Conservation (phyloP, 192 early-diverging fungal species). For the Linnemannia schmuckeri region DNA sequence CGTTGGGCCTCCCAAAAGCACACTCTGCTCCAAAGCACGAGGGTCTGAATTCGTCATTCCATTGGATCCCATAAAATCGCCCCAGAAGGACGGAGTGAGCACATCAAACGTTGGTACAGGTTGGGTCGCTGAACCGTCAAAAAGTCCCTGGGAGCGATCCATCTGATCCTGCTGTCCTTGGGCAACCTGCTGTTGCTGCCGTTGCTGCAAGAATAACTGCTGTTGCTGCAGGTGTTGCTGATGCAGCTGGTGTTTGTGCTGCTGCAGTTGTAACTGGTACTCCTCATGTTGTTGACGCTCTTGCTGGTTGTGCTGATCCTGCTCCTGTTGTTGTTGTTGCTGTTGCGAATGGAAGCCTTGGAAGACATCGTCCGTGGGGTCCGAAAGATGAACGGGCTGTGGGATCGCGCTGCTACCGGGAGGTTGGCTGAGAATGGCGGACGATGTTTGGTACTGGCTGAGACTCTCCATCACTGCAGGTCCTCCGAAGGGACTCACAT, state of each 20-base stretch:
- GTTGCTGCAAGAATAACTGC: neutral
- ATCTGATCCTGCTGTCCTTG: slow-evolving; percentile 3
- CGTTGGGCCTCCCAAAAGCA: neutral
- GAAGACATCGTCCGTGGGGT: neutral
- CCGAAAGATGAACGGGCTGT: neutral
- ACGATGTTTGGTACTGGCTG: slow-evolving; percentile 37
- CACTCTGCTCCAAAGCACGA: neutral
- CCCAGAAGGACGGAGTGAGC: slow-evolving; percentile 28
- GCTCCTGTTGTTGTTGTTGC: neutral
- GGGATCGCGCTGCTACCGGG: slow-evolving; percentile 20
- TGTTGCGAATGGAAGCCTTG: slow-evolving; percentile 7
- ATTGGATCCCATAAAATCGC: slow-evolving; percentile 5
- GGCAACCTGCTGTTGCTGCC: neutral
- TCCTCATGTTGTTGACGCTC: slow-evolving; percentile 18
- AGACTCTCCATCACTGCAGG: slow-evolving; percentile 45
- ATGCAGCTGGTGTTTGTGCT: slow-evolving; percentile 3
- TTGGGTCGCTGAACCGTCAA: neutral
- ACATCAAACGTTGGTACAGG: neutral
- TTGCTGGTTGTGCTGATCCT: slow-evolving; percentile 3
- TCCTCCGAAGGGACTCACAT: slow-evolving; percentile 45
- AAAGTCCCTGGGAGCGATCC: neutral
- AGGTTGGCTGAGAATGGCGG: slow-evolving; percentile 41
- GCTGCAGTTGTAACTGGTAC: slow-evolving; percentile 2
- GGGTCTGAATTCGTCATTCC: neutral
- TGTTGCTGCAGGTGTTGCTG: slow-evolving; percentile 22